phyloP scores from a whole-genome alignment of 2,329 filamentous ascomycete genomes.

The Pseudogymnoascus sp. region DNA sequence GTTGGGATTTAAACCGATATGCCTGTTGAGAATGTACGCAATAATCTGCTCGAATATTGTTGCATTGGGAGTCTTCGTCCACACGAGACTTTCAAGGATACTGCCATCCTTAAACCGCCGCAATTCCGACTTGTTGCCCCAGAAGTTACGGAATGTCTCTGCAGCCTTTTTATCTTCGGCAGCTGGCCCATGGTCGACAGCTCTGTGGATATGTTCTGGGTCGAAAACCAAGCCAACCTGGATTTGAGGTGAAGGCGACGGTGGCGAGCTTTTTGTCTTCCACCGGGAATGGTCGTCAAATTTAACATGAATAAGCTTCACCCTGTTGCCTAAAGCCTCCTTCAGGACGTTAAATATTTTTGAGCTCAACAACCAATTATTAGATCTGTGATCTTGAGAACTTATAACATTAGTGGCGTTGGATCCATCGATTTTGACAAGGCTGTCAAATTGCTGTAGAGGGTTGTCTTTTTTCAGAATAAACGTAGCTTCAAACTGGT shows the following conservation, averaged over 20 bases:
- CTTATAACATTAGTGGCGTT: background rate
- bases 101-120: constrained; percentile 92
- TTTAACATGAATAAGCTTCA: constrained; percentile 57
- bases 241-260: constrained; percentile 35
- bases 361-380: constrained; percentile 34
- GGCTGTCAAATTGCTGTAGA: constrained; percentile 48
- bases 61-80: constrained; percentile 55
- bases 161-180: constrained; percentile 81
- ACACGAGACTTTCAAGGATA: constrained; percentile 86
- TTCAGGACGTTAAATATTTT: constrained; percentile 58
- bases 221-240: constrained; percentile 66
- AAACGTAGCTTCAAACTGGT: constrained; percentile 81
- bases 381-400: constrained; percentile 24
- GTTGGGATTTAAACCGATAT: constrained; percentile 51
- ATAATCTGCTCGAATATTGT: constrained; percentile 76
- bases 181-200: constrained; percentile 79
- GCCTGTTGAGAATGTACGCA: constrained; percentile 59
- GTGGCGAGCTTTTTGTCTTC: constrained; percentile 37
- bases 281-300: constrained; percentile 36
- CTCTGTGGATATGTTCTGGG: constrained; percentile 60
- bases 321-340: constrained; percentile 68
- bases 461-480: constrained; percentile 54
- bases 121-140: constrained; percentile 89
- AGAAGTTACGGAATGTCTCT: constrained; percentile 77
- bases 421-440: constrained; percentile 29